Conservation (phyloP, 1,284 basidiomycete genomes). For the Ganoderma lingzhi region DNA sequence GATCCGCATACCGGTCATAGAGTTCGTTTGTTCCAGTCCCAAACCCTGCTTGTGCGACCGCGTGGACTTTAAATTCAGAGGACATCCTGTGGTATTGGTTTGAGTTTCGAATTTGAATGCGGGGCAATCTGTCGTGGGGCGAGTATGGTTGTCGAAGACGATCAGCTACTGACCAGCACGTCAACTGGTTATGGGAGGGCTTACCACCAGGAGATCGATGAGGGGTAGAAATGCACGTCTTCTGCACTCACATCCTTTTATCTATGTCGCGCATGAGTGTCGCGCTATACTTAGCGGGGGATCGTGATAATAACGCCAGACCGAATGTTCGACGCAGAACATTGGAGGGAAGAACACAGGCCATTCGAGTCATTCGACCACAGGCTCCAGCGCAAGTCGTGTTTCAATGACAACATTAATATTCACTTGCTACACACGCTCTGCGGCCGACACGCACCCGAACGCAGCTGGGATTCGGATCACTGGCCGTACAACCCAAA, state of each 20-base stretch:
- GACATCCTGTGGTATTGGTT: conserved; percentile 10
- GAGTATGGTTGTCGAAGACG: neutral
- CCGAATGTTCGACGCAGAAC: neutral
- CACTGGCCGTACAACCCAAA: neutral
- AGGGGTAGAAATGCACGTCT: neutral
- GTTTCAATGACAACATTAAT: too few relatives aligned
- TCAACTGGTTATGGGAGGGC: neutral
- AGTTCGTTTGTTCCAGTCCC: conserved; percentile 76
- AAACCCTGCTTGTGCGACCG: conserved; percentile 71
- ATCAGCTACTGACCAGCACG: neutral
- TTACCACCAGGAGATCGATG: neutral
- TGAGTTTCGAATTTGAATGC: neutral
- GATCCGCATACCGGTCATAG: conserved; percentile 66
- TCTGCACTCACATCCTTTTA: neutral
- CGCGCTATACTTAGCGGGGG: neutral
- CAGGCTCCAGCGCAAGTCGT: too few relatives aligned
- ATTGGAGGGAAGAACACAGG: neutral
- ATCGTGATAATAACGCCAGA: neutral
- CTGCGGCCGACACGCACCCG: too few relatives aligned
- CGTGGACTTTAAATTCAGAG: conserved; percentile 47
- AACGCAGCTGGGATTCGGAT: neutral
- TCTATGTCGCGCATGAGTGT: neutral
- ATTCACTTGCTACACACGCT: too few relatives aligned
- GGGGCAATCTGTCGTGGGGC: neutral
- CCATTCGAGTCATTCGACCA: neutral